A percentile compares a stretch with the other conserved stretches of the same genome.
Conservation (phyloP, 2,329 filamentous ascomycete genomes). For the Monilinia laxa region DNA sequence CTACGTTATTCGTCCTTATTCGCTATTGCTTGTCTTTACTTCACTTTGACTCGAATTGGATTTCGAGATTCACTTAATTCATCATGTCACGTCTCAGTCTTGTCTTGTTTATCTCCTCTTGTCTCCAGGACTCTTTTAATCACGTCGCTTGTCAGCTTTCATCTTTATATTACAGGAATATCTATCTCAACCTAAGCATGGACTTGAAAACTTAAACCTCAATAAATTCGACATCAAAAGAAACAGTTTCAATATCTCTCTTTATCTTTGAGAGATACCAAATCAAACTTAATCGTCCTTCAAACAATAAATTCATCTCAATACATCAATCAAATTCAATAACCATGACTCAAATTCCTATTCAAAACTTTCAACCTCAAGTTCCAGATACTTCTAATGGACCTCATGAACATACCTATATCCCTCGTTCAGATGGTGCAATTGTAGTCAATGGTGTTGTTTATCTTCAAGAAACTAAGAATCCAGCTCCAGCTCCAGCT, state of each 20-base stretch:
- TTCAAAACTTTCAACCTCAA: slow-evolving; percentile 57
- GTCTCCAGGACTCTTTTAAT: no score
- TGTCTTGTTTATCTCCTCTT: no score
- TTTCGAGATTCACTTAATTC: no score
- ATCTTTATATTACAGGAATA: background rate
- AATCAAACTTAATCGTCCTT: background rate
- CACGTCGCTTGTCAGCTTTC: background rate
- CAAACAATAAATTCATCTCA: background rate
- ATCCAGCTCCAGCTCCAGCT: background rate
- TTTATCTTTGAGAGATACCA: background rate
- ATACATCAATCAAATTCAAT: slow-evolving; percentile 36
- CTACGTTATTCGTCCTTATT: no score
- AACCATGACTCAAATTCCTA: slow-evolving; percentile 42
- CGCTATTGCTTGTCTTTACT: no score
- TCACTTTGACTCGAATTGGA: no score
- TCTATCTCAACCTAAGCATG: background rate
- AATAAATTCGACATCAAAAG: background rate
- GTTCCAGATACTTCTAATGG: slow-evolving; percentile 58
- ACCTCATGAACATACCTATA: slow-evolving; percentile 54
- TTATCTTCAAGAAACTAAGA: slow-evolving; percentile 26
- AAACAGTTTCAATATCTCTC: background rate
- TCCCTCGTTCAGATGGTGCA: slow-evolving; percentile 45
- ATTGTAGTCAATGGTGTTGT: slow-evolving; percentile 31
- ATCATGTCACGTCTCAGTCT: no score
- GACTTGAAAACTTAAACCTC: background rate